Base-by-base conservation (phyloP, 2,329 filamentous ascomycete species). In the Botrytis sinoallii region DNA sequence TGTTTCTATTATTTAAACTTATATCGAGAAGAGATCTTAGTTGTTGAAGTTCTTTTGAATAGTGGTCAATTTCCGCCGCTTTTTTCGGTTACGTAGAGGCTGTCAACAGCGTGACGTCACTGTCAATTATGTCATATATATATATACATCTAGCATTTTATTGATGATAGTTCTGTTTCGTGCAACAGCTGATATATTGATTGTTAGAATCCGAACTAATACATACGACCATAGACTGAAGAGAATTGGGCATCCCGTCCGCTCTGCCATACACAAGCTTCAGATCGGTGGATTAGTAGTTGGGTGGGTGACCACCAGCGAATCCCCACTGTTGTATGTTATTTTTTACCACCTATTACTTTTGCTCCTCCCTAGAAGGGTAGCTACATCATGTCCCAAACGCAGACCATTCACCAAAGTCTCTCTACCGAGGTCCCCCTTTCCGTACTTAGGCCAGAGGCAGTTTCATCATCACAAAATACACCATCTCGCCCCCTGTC, bases 381-480 rank as follows among this genome's bases (percentile, higher is more conserved):
- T 3, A 8, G 4, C 29, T 25, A 35, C 32, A 52, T 48, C 29
- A 66, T 66, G 64, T 66, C 29, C 1, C 29, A 66, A 38, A 52
- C 29, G 22, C 44, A 35, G 9, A 48, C 12, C 12, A n/a, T 66
- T 40, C 60, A 42, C 29, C 44, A 48, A 8, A 8, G 12, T 25
- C 12, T 25, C 29, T 22, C 44, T 38, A 32, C 10, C 9, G 55
- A 70, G 32, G 38, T 46, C 12, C 55, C 40, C 42, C 68, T 70
- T 61, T 60, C 55, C 12, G 44, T 46, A 46, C 16, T 44, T 38
- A 25, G 35, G 38, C n/a, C 18, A 59, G 29, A 42, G 3, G 35
- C 38, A 25, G 32, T 22, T 64, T n/a, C 48, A 59, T 87, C 52
- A 18, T 66, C 55, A 29, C 52, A 25, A 35, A 70, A 46, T 5